Percentiles rank a stretch among this genome's conserved stretches.
Evolutionary conservation across 2,329 filamentous ascomycete species (phyloP).

Genomic region (Neonectria coccinea): DNA sequence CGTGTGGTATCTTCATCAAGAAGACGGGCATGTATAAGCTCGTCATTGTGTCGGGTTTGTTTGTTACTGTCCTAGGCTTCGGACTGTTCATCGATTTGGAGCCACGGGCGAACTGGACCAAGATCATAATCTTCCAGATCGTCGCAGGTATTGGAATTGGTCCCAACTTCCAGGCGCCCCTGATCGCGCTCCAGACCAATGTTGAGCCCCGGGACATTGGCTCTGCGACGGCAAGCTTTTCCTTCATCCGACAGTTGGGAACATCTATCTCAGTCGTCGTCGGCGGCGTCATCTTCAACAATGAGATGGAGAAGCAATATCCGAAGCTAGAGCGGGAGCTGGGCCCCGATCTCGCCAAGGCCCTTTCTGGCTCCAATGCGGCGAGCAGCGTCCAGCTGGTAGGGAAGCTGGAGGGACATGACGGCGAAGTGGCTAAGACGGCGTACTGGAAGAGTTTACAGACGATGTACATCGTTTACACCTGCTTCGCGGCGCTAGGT

Average conservation of each 20-base stretch:
- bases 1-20: conserved; percentile 67
- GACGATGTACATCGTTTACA: conserved; percentile 70
- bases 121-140: conserved; percentile 71
- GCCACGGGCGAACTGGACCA: conserved; percentile 64
- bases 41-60: conserved; percentile 69
- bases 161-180: conserved; percentile 75
- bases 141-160: conserved; percentile 73
- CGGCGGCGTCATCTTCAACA: conserved; percentile 84
- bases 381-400: conserved; percentile 71
- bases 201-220: conserved; percentile 73
- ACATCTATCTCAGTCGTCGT: conserved; percentile 77
- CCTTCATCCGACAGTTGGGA: conserved; percentile 76
- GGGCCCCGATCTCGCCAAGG: conserved; percentile 60
- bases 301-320: conserved; percentile 72
- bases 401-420: conserved; percentile 59
- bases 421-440: conserved; percentile 56
- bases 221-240: conserved; percentile 75
- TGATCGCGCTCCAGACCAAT: conserved; percentile 75
- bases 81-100: conserved; percentile 74
- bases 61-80: conserved; percentile 72
- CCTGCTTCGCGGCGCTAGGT: conserved; percentile 60
- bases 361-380: conserved; percentile 70
- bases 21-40: conserved; percentile 75
- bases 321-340: conserved; percentile 61
- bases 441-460: conserved; percentile 64